Evolutionary conservation across 2,329 filamentous ascomycete species (phyloP), one percentile per base, ranked within the genome.

Genomic region (Nigrospora sphaerica): DNA sequence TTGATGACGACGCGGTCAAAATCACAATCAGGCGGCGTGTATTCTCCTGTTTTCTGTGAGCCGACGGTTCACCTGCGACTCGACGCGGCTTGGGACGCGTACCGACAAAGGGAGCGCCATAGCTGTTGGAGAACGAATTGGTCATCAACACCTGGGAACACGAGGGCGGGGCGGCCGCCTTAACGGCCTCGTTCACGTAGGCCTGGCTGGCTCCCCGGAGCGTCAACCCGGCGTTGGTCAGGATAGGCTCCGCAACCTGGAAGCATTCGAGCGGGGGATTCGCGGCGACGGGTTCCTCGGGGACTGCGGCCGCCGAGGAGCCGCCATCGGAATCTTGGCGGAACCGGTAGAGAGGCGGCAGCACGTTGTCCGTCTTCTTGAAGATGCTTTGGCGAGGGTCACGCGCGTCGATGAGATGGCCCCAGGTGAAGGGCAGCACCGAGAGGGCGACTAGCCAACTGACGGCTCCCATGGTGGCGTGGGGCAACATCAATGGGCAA

Each of bases 1-100:
- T 90, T 89, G 63, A 93, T 80, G 19, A 80, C 75, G 14, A 91
- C 83, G 32, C 81, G 77, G 58, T 89, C 85, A 68, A 92, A 93
- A 14, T 74, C 64, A 63, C 84, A 89, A 23, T 65, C 57, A 1
- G 86, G 85, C 12, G 87, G 87, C 2, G 65, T 70, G 59, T 88
- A 90, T 14, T 71, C 63, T 39, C 79, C 81, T 85, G 16, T 53
- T 38, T 28, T 16, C n/a, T 43, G n/a, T 51, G 10, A 55, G 49
- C 16, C 44, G 17, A 12, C 11, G 12, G 10, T 19, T 32, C 12
- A 38, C 17, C n/a, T 12, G 43, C 23, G 28, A 18, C 35, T 37
- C 33, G 9, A 38, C 19, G 46, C 10, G 13, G 37, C 33, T 35
- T 13, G 32, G 28, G 23, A 32, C 18, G 65, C 75, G 66, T 68